phyloP scores from a whole-genome alignment of 2,329 filamentous ascomycete species.

The Orbilia blumenaviensis region DNA sequence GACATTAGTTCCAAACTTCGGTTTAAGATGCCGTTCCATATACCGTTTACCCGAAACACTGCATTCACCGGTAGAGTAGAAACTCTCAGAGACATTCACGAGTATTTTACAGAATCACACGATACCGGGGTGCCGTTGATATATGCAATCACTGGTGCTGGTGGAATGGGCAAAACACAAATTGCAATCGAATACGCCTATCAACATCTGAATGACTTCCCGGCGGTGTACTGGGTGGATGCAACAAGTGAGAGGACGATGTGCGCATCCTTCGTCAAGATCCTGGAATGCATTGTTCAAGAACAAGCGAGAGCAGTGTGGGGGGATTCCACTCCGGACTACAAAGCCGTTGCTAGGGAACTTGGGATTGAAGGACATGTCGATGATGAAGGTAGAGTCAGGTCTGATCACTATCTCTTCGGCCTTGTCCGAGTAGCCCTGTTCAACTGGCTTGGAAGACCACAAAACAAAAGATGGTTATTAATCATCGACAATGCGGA shows the following conservation, averaged over 20 bases:
- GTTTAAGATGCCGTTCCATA: background rate
- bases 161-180: no score
- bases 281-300: constrained; percentile 10
- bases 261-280: background rate
- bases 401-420: no score
- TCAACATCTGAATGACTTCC: no score
- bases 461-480: background rate
- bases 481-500: background rate
- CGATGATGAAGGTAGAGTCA: no score
- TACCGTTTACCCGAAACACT: constrained; percentile 7
- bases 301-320: constrained; percentile 12
- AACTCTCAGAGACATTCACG: background rate
- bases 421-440: no score
- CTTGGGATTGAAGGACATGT: no score
- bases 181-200: no score
- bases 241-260: background rate
- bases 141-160: no score
- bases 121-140: no score
- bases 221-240: no score
- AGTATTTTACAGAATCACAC: no score
- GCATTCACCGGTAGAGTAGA: constrained; percentile 15
- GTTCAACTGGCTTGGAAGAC: background rate
- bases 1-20: background rate
- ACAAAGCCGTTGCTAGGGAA: background rate
- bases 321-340: background rate